A percentile compares a stretch with the other conserved stretches of the same genome.
phyloP scores from a whole-genome alignment of 169 alveolate genomes.

The Eimeria falciformis region DNA sequence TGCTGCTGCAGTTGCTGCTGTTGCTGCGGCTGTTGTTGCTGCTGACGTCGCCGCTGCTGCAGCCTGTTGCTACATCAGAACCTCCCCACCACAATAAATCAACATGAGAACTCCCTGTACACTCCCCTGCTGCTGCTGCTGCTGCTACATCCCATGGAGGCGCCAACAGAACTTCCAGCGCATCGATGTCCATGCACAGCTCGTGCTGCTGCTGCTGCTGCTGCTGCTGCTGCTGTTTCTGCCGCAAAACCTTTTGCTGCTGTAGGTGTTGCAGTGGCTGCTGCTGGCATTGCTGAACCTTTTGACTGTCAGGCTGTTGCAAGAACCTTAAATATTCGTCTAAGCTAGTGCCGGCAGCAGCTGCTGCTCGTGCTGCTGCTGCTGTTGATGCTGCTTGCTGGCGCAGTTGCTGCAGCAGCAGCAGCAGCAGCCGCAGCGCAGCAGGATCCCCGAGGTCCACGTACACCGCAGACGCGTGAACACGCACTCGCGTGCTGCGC shows the following conservation, averaged over 20 bases:
- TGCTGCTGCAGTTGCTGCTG: conserved; percentile 11
- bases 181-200: conserved; percentile 8
- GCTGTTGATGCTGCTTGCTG: conserved; percentile 45
- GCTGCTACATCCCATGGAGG: conserved; percentile 28
- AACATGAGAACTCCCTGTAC: neutral
- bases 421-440: conserved; percentile 52
- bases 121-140: conserved; percentile 19
- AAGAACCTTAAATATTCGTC: neutral
- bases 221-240: neutral
- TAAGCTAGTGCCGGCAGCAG: neutral
- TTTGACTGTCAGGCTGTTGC: neutral
- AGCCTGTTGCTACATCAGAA: neutral
- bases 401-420: conserved; percentile 37
- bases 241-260: neutral
- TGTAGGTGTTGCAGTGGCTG: neutral
- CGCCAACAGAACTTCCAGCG: conserved; percentile 30
- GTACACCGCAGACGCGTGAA: conserved; percentile 56
- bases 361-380: conserved; percentile 51
- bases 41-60: conserved; percentile 48
- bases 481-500: neutral
- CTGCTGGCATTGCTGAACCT: conserved; percentile 41
- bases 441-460: conserved; percentile 38
- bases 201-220: conserved; percentile 17
- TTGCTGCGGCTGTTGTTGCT: no score
- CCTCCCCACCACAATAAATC: conserved; percentile 56